phyloP scores from a whole-genome alignment of 139 green algal genomes.

The Astrephomene gubernaculifera region DNA sequence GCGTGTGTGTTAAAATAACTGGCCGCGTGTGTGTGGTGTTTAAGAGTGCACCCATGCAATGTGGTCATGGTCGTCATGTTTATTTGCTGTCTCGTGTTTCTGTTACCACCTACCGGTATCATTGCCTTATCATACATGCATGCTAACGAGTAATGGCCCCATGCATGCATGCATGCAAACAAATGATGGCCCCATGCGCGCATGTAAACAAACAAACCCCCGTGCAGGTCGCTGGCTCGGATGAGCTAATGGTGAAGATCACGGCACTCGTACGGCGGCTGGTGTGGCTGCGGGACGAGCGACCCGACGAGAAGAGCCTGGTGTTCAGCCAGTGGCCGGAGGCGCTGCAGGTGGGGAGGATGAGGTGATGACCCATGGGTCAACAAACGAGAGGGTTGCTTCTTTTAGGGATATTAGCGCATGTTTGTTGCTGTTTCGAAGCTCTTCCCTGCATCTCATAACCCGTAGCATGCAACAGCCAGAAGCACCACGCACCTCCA shows the following conservation, averaged over 20 bases:
- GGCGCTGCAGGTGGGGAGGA: slow-evolving; percentile 54
- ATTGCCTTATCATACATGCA: background rate
- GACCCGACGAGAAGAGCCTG: slow-evolving; percentile 62
- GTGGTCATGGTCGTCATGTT: too few species aligned
- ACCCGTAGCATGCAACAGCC: background rate
- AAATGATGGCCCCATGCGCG: background rate
- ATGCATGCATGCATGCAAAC: background rate
- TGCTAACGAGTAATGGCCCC: background rate
- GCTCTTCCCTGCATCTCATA: background rate
- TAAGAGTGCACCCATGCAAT: background rate
- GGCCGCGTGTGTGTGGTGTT: too few species aligned
- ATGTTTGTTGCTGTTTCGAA: background rate
- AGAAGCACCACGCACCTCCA: background rate
- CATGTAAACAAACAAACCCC: background rate
- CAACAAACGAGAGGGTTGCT: background rate
- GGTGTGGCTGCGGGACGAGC: slow-evolving; percentile 51
- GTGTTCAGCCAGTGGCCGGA: slow-evolving; percentile 73
- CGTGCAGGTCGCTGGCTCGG: slow-evolving; percentile 27
- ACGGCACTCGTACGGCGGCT: slow-evolving; percentile 70
- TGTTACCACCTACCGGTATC: background rate
- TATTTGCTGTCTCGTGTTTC: too few species aligned
- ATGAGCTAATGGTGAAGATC: slow-evolving; percentile 61
- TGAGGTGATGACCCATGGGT: background rate
- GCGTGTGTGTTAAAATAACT: too few species aligned
- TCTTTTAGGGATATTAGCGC: background rate